These are phyloP conservation scores for Graphiopsis chlorocephala DNA, from an alignment of 2,329 filamentous ascomycete species.

Conservation along the genomic window DNA sequence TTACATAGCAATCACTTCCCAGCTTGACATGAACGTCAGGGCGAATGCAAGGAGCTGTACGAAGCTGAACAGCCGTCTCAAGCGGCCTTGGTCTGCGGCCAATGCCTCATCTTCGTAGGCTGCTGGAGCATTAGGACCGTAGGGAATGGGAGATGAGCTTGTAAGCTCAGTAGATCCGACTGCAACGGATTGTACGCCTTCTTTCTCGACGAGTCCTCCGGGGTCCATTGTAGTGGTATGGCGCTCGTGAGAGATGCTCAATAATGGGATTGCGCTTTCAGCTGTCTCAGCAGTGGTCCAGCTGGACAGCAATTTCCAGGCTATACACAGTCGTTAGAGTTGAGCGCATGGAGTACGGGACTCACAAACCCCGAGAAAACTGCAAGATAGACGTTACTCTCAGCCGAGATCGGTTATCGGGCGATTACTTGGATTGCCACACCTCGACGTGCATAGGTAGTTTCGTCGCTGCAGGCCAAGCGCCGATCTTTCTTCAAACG, in stretches of 20 bases:
- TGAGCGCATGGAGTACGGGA: background rate
- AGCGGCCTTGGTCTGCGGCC: background rate
- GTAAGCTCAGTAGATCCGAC: background rate
- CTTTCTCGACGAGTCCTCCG: background rate
- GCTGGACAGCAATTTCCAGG: background rate
- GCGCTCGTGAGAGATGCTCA: background rate
- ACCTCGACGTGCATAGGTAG: background rate
- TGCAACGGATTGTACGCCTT: background rate
- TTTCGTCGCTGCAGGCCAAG: background rate
- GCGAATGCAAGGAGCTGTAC: conserved; percentile 32
- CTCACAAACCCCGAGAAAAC: background rate
- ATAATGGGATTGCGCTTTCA: conserved; percentile 1
- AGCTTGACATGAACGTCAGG: conserved; percentile 31
- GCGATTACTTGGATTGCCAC: background rate
- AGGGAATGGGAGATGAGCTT: background rate
- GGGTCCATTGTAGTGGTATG: background rate
- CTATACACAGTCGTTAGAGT: background rate
- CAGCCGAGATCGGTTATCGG: background rate
- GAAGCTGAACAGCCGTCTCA: conserved; percentile 30
- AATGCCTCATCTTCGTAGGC: conserved; percentile 3
- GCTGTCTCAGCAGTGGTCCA: background rate
- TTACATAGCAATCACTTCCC: conserved; percentile 26
- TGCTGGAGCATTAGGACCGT: background rate
- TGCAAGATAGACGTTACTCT: background rate
- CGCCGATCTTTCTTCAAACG: background rate